phyloP scores from a whole-genome alignment of 148 eudicot species.

The Camellia granthamiana region DNA sequence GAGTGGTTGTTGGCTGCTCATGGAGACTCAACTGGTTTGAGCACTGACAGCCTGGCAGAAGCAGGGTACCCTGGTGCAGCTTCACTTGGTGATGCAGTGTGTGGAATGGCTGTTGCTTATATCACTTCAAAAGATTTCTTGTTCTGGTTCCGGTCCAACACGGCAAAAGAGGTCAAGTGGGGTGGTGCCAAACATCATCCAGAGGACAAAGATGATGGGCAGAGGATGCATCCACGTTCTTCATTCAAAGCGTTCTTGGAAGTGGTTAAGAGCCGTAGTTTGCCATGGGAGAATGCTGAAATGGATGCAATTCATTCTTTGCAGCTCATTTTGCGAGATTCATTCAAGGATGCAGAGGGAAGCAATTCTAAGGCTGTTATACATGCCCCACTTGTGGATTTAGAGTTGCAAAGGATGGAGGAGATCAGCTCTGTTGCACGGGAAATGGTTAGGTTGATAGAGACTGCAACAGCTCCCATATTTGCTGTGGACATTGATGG shows the following conservation, averaged over 20 bases:
- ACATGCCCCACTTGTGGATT: slow-evolving; percentile 34
- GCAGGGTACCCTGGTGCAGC: slow-evolving; percentile 89
- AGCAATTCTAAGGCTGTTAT: slow-evolving; percentile 55
- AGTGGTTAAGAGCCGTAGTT: slow-evolving; percentile 81
- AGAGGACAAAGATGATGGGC: slow-evolving; percentile 80
- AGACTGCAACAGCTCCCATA: slow-evolving; percentile 94
- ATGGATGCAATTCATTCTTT: slow-evolving; percentile 96
- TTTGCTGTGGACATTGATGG: slow-evolving; percentile 81
- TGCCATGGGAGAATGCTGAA: slow-evolving; percentile 92
- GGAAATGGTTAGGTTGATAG: slow-evolving; percentile 94
- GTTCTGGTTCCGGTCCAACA: slow-evolving; percentile 91
- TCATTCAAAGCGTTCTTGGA: slow-evolving; percentile 86
- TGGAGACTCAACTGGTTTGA: slow-evolving; percentile 85
- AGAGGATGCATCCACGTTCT: slow-evolving; percentile 89
- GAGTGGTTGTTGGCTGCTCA: slow-evolving; percentile 69
- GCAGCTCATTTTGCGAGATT: slow-evolving; percentile 84
- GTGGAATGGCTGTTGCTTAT: slow-evolving; percentile 97
- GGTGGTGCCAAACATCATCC: slow-evolving; percentile 98
- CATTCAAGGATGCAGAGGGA: slow-evolving; percentile 51
- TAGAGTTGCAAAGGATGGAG: slow-evolving; percentile 59
- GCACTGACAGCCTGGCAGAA: slow-evolving; percentile 85
- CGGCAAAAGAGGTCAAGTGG: slow-evolving; percentile 91
- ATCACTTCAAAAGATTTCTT: slow-evolving; percentile 73
- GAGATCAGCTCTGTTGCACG: slow-evolving; percentile 75
- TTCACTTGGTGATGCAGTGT: slow-evolving; percentile 75